phyloP scores from a whole-genome alignment of 192 early-diverging fungal genomes.

The Gorgonomyces haynaldii region DNA sequence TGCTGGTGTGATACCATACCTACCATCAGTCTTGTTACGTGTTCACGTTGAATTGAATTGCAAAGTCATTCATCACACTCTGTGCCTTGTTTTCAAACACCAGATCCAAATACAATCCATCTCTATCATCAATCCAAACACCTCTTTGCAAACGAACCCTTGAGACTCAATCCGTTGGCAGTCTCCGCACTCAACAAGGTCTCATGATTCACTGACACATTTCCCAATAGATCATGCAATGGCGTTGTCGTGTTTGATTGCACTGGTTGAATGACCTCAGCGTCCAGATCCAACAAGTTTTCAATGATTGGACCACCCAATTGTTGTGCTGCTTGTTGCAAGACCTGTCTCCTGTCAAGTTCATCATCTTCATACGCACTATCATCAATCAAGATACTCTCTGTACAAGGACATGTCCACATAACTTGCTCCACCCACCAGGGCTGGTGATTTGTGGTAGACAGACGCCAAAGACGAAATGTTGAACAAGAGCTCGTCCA shows the following conservation, averaged over 20 bases:
- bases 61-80: slow-evolving; percentile 35
- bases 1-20: slow-evolving; percentile 35
- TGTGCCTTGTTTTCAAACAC: slow-evolving; percentile 24
- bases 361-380: slow-evolving; percentile 30
- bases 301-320: slow-evolving; percentile 43
- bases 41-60: slow-evolving; percentile 50
- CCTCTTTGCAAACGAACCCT: slow-evolving; percentile 14
- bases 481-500: slow-evolving; percentile 80
- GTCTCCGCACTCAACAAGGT: slow-evolving; percentile 14
- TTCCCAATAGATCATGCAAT: background rate
- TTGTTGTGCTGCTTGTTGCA: slow-evolving; percentile 23
- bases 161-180: slow-evolving; percentile 27
- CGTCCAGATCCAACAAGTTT: slow-evolving; percentile 62
- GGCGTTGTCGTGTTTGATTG: slow-evolving; percentile 8
- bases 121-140: slow-evolving; percentile 3
- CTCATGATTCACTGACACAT: slow-evolving; percentile 3
- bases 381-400: slow-evolving; percentile 16
- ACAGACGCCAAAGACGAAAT: slow-evolving; percentile 85
- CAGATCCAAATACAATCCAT: slow-evolving; percentile 30
- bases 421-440: slow-evolving; percentile 44
- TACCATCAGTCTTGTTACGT: slow-evolving; percentile 18
- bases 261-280: slow-evolving; percentile 19
- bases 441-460: slow-evolving; percentile 80
- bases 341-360: slow-evolving; percentile 13
- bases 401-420: slow-evolving; percentile 32